phyloP scores from a whole-genome alignment of 257 asterid genomes.

The Jacaranda copaia region DNA sequence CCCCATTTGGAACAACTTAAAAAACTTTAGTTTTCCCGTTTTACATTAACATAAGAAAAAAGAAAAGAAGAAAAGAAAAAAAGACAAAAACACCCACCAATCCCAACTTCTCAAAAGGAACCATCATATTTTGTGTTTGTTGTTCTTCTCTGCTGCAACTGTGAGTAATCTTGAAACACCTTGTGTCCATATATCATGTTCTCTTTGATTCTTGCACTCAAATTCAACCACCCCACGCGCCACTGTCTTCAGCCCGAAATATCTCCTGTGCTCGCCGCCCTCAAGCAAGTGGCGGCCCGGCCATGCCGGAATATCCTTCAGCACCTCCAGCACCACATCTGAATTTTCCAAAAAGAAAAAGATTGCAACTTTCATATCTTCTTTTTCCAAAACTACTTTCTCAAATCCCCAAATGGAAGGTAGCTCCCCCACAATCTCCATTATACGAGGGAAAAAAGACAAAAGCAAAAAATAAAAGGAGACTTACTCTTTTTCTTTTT shows the following conservation, averaged over 20 bases:
- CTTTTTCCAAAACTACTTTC: slow-evolving; percentile 50
- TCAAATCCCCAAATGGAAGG: slow-evolving; percentile 78
- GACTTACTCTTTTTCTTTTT: slow-evolving; percentile 98
- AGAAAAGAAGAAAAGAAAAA: background rate
- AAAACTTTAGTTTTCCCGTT: slow-evolving; percentile 34
- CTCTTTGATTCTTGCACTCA: slow-evolving; percentile 85
- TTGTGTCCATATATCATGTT: slow-evolving; percentile 92
- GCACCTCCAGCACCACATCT: slow-evolving; percentile 84
- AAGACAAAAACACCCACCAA: slow-evolving; percentile 19
- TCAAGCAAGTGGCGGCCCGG: slow-evolving; percentile 95
- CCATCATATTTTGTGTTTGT: slow-evolving; percentile 54
- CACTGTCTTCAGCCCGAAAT: slow-evolving; percentile 81
- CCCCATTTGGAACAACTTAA: slow-evolving; percentile 43
- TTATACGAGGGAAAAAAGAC: slow-evolving; percentile 47
- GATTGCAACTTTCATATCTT: slow-evolving; percentile 46
- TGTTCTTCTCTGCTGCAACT: slow-evolving; percentile 80
- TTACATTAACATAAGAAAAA: slow-evolving; percentile 19
- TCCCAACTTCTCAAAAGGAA: slow-evolving; percentile 38
- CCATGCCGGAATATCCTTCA: slow-evolving; percentile 92
- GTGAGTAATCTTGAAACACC: slow-evolving; percentile 88
- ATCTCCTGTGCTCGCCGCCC: slow-evolving; percentile 79
- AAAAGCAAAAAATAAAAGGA: slow-evolving; percentile 38
- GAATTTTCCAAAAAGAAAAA: slow-evolving; percentile 12
- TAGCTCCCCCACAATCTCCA: slow-evolving; percentile 65
- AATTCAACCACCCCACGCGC: slow-evolving; percentile 84